Percentiles rank a stretch among this genome's conserved stretches.
Conservation (phyloP, 1,284 basidiomycete species). For the Takashimella koratensis region DNA sequence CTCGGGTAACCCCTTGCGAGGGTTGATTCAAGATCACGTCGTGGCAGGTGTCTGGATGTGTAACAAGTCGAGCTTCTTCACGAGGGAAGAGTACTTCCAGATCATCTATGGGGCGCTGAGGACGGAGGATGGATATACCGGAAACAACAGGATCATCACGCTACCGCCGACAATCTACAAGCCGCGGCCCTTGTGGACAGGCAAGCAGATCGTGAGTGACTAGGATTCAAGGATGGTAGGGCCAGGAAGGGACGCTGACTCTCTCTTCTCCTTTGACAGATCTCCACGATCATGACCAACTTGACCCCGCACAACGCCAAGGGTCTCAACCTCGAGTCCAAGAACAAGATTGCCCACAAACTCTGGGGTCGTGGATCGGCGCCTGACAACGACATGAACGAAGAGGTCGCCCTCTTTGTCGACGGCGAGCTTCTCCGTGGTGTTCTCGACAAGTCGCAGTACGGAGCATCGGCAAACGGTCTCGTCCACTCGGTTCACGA, state of each 20-base stretch:
- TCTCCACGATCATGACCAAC: slow-evolving; percentile 88
- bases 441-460: slow-evolving; percentile 95
- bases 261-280: slow-evolving; percentile 59
- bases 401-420: slow-evolving; percentile 85
- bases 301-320: slow-evolving; percentile 77
- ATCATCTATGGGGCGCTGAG: slow-evolving; percentile 91
- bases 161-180: slow-evolving; percentile 90
- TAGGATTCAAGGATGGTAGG: too few relatives aligned
- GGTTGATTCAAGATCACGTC: slow-evolving; percentile 98
- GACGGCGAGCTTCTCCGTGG: slow-evolving; percentile 91
- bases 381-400: slow-evolving; percentile 53
- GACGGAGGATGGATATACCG: slow-evolving; percentile 74
- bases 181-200: slow-evolving; percentile 89
- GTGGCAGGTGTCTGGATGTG: slow-evolving; percentile 99
- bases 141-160: slow-evolving; percentile 68
- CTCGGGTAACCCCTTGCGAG: slow-evolving; percentile 94
- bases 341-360: slow-evolving; percentile 78
- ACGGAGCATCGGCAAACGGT: slow-evolving; percentile 94
- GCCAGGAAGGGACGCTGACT: too few relatives aligned
- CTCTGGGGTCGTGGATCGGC: slow-evolving; percentile 63
- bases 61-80: slow-evolving; percentile 90
- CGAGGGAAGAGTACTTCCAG: slow-evolving; percentile 94
- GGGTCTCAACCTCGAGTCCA: slow-evolving; percentile 81
- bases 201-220: slow-evolving; percentile 90
- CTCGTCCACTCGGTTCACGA: slow-evolving; percentile 98